phyloP scores from a whole-genome alignment of 768 basidiomycete genomes.

The Phylloporus scabripes region DNA sequence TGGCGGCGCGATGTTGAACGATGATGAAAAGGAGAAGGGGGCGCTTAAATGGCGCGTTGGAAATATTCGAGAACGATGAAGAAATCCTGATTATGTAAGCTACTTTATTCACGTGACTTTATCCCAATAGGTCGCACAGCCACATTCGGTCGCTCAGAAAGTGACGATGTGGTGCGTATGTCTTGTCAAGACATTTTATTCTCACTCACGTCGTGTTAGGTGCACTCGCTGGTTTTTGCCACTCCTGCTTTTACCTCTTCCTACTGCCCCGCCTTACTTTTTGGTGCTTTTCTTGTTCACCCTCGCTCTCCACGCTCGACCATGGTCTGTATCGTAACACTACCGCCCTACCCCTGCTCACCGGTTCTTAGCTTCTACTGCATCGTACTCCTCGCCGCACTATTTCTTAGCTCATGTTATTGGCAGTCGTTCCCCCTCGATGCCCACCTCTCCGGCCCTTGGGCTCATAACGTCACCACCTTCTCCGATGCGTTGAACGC shows the following conservation, averaged over 20 bases:
- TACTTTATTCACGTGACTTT: slow-evolving; percentile 15
- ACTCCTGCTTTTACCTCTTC: slow-evolving; percentile 67
- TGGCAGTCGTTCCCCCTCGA: slow-evolving; percentile 78
- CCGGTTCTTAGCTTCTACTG: slow-evolving; percentile 66
- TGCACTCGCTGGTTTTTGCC: slow-evolving; percentile 86
- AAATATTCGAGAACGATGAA: slow-evolving; percentile 30
- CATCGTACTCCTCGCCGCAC: slow-evolving; percentile 73
- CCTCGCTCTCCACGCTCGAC: slow-evolving; percentile 73
- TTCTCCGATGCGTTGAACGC: slow-evolving; percentile 61
- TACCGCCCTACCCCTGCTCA: slow-evolving; percentile 4
- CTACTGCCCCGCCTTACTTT: slow-evolving; percentile 77
- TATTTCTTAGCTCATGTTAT: slow-evolving; percentile 84
- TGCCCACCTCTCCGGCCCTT: slow-evolving; percentile 56
- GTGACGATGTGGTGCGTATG: slow-evolving; percentile 52
- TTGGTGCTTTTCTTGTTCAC: slow-evolving; percentile 72
- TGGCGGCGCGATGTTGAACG: slow-evolving; percentile 19
- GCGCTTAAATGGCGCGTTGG: slow-evolving; percentile 19
- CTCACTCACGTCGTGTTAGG: slow-evolving; percentile 36
- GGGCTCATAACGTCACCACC: slow-evolving; percentile 67
- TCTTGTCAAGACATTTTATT: neutral
- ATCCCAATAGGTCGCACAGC: neutral
- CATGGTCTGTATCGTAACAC: slow-evolving; percentile 53
- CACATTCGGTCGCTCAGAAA: neutral
- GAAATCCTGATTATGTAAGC: slow-evolving; percentile 21
- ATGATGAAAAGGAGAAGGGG: neutral